These are phyloP conservation scores for Sugiyamaella japonica DNA, from an alignment of 1,139 yeast genomes.

Conservation along the genomic window DNA sequence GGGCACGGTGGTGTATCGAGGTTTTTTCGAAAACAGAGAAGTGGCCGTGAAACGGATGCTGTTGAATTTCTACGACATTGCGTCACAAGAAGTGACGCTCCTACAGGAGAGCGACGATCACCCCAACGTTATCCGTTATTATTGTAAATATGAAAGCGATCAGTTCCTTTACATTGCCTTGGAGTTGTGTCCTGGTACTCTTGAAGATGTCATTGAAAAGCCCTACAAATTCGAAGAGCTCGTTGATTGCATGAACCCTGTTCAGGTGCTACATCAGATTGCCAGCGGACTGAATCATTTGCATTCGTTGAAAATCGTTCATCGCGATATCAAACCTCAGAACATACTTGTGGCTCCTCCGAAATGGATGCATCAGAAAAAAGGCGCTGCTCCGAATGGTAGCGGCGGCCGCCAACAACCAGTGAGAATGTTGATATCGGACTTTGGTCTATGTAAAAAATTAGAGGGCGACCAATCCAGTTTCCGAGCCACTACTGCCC, in stretches of 20 bases:
- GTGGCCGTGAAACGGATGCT: conserved; percentile 96
- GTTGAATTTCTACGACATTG: conserved; percentile 88
- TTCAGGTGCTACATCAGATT: conserved; percentile 68
- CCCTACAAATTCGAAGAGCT: conserved; percentile 41
- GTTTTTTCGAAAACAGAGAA: conserved; percentile 85
- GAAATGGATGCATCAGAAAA: conserved; percentile 40
- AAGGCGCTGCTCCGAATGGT: conserved; percentile 20
- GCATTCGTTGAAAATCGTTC: conserved; percentile 89
- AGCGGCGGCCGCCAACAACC: conserved; percentile 37
- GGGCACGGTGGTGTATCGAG: conserved; percentile 92
- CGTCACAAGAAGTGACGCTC: conserved; percentile 87
- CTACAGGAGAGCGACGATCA: conserved; percentile 95
- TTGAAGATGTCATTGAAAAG: conserved; percentile 69
- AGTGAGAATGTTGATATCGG: conserved; percentile 79
- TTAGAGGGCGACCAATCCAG: conserved; percentile 91
- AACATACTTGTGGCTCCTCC: conserved; percentile 84
- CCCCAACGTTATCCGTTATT: conserved; percentile 90
- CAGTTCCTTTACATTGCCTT: conserved; percentile 88
- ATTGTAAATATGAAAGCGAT: conserved; percentile 86
- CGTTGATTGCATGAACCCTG: conserved; percentile 46
- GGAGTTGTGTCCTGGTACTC: conserved; percentile 84
- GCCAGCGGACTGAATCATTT: conserved; percentile 84
- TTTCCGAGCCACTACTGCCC: conserved; percentile 86
- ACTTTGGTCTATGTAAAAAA: conserved; percentile 92
- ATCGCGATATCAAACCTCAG: conserved; percentile 94